A percentile compares a stretch with the other conserved stretches of the same genome.
phyloP scores from a whole-genome alignment of 2,329 filamentous ascomycete genomes.

The Colletotrichum aenigma region DNA sequence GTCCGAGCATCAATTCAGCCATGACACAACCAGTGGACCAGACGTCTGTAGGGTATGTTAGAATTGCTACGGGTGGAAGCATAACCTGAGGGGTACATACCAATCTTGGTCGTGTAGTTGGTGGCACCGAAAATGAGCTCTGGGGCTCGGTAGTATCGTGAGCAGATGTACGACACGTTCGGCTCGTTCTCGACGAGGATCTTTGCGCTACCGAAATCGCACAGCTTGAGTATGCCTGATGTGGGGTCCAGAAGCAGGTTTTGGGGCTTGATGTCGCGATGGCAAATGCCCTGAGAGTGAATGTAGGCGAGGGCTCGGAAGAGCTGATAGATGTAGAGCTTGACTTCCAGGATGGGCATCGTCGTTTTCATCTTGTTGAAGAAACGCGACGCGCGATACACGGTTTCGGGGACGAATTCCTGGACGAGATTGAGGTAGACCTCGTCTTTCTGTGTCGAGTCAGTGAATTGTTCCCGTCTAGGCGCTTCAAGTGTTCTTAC shows the following conservation, averaged over 20 bases:
- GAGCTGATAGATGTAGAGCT: slow-evolving; percentile 99
- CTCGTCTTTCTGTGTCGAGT: slow-evolving; percentile 79
- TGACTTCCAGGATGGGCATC: slow-evolving; percentile 98
- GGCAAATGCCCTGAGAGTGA: slow-evolving; percentile 98
- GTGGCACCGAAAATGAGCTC: slow-evolving; percentile 98
- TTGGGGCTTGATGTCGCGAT: slow-evolving; percentile 98
- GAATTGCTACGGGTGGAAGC: neutral
- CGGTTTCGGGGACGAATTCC: slow-evolving; percentile 97
- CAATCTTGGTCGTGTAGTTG: slow-evolving; percentile 99
- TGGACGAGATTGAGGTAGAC: slow-evolving; percentile 98
- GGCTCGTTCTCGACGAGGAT: slow-evolving; percentile 98
- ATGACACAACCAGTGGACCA: slow-evolving; percentile 99
- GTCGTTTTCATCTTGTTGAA: slow-evolving; percentile 99
- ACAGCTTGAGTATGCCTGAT: slow-evolving; percentile 93
- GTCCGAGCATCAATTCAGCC: slow-evolving; percentile 98
- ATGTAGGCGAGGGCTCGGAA: slow-evolving; percentile 99
- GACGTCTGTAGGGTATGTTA: slow-evolving; percentile 68
- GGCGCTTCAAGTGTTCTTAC: slow-evolving; percentile 59
- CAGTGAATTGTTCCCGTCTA: neutral
- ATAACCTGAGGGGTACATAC: slow-evolving; percentile 57
- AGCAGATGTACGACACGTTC: slow-evolving; percentile 99
- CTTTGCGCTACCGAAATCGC: slow-evolving; percentile 98
- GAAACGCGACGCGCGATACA: slow-evolving; percentile 96
- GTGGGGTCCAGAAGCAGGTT: slow-evolving; percentile 92
- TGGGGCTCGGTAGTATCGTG: slow-evolving; percentile 95